Base-by-base conservation (phyloP, 345 rosid species). In the Bretschneidera sinensis region DNA sequence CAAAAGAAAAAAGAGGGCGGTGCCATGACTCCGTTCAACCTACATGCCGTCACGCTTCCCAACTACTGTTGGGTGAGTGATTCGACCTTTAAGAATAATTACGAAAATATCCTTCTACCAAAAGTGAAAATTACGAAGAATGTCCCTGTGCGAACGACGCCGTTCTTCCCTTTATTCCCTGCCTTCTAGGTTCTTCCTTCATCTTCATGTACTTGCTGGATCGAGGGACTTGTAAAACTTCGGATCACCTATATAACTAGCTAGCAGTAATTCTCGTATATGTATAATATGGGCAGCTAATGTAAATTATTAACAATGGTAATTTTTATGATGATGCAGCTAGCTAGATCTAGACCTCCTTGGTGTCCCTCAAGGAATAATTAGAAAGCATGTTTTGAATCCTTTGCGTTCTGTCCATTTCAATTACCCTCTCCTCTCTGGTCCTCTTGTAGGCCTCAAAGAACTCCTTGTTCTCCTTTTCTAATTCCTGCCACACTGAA, bases 401-500 rank as follows among this genome's bases (percentile, higher is more conserved):
- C 61, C 58, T 73, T 64, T 72, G 77, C 61, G 73, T 79, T 56
- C 71, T 71, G 68, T 78, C 81, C 64, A 48, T 73, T 59, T 76
- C 81, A 33, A 52, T 58, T 17, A 65, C 69, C 51, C 60, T 75
- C 56, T 57, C 68, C 54, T 62, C 74, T 52, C 78, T 68, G 25
- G 66, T 74, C 43, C 62, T 76, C 24, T 35, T 19, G 62, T 92
- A 89, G 3, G 85, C 88, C 66, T 89, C 91, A 45, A 92, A 92
- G 78, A 92, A 92, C 67, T 83, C 95, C 71, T 81, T 82, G 83
- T 92, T 92, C 76, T 77, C 96, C 62, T 89, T 89, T 82, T 84
- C 96, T 60, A 92, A 61, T 75, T 92, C 98, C 54, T 85, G 80
- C 98, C 98, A 92, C 72, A 92, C 98, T 89, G 77, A 34, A 50